These are phyloP conservation scores for Trichosporon asahii DNA, from an alignment of 1,284 basidiomycete species.

Conservation along the genomic window DNA sequence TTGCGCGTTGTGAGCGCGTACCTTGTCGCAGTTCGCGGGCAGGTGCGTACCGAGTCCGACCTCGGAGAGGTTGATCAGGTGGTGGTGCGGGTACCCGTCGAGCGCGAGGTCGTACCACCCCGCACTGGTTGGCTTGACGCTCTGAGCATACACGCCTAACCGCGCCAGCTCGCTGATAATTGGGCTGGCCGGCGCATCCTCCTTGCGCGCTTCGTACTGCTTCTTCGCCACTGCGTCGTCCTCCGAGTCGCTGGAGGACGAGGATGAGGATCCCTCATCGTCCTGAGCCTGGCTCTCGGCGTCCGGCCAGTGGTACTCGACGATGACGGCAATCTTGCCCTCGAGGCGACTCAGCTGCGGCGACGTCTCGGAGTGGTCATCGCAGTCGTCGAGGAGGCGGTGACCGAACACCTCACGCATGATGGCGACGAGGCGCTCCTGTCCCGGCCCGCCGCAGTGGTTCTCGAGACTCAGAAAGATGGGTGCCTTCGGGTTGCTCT, in stretches of 20 bases:
- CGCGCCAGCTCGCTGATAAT: conserved; percentile 22
- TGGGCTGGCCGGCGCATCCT: background rate
- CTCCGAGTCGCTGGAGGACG: conserved; percentile 7
- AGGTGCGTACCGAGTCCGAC: conserved; percentile 16
- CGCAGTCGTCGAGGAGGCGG: conserved; percentile 9
- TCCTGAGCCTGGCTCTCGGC: background rate
- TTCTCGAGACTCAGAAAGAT: conserved; percentile 23
- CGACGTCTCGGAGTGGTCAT: background rate
- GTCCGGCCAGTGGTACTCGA: conserved; percentile 21
- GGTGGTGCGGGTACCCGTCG: conserved; percentile 16
- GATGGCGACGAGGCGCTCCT: conserved; percentile 23
- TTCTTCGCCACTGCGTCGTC: background rate
- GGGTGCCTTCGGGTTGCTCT: conserved; percentile 10
- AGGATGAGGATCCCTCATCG: background rate
- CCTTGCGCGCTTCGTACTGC: conserved; percentile 13
- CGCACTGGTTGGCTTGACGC: conserved; percentile 21
- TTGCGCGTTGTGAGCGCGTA: conserved; percentile 73
- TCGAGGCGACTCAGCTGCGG: conserved; percentile 17
- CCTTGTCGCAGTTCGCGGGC: conserved; percentile 6
- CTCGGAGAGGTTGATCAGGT: conserved; percentile 27
- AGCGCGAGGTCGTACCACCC: conserved; percentile 20
- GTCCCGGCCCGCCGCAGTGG: conserved; percentile 21
- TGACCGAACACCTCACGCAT: conserved; percentile 23
- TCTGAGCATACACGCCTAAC: conserved; percentile 22
- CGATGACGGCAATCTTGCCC: conserved; percentile 22